Evolutionary conservation across 2,329 filamentous ascomycete species (phyloP).

Genomic region (Ophiostoma sp.): DNA sequence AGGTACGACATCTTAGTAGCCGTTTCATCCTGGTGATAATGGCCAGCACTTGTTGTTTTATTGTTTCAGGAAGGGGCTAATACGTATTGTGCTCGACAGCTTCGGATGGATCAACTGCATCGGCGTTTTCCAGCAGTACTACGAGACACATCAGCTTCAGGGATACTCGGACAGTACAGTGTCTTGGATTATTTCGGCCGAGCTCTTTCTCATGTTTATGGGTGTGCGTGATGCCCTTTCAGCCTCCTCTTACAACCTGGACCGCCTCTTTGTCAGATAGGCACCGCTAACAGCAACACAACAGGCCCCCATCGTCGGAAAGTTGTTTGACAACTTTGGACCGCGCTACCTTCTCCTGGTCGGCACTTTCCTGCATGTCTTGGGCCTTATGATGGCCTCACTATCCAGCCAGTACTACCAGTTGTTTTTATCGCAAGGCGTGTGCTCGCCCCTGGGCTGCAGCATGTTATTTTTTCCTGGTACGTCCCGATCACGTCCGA

Average conservation of each 20-base stretch:
- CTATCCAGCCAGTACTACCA: background rate
- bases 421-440: background rate
- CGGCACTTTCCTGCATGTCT: background rate
- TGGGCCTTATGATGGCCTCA: background rate
- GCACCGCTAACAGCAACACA: background rate
- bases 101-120: background rate
- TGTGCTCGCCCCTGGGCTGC: background rate
- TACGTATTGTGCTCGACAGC: background rate
- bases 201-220: background rate
- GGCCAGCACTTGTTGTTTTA: too few relatives aligned
- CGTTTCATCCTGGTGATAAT: too few relatives aligned
- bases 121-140: background rate
- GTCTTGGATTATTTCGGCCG: background rate
- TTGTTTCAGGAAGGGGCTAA: background rate
- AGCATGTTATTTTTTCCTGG: background rate
- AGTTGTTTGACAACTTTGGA: background rate
- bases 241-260: too few relatives aligned
- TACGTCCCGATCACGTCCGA: background rate
- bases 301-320: background rate
- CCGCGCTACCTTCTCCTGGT: background rate
- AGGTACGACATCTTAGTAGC: background rate
- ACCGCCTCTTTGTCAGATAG: background rate
- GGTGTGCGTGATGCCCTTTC: background rate
- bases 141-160: background rate
- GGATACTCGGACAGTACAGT: background rate